A percentile compares a stretch with the other conserved stretches of the same genome.
Evolutionary conservation across 805 yeast species (phyloP).

Genomic region (Ogataea pini): DNA sequence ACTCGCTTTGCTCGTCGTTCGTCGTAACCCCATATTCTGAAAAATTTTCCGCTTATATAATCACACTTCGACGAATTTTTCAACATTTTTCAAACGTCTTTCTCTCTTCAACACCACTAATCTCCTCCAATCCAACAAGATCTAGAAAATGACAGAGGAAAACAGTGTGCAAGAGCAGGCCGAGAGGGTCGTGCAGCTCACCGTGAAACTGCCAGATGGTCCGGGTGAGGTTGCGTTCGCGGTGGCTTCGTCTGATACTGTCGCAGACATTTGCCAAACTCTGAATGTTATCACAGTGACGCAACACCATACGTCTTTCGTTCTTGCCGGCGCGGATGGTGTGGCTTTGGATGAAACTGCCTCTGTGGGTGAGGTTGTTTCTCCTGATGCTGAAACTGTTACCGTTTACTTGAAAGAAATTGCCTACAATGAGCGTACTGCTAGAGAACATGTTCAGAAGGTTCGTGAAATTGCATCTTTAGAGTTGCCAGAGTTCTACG

Average conservation of each 20-base stretch:
- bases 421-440: slow-evolving; percentile 60
- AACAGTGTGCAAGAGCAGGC: slow-evolving; percentile 11
- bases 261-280: slow-evolving; percentile 59
- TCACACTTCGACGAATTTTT: slow-evolving; percentile 1
- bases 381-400: slow-evolving; percentile 34
- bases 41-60: not conserved
- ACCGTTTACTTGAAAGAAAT: slow-evolving; percentile 49
- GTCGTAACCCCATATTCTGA: not conserved
- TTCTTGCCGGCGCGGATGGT: slow-evolving; percentile 40
- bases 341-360: slow-evolving; percentile 32
- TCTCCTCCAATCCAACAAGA: not conserved
- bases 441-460: slow-evolving; percentile 61
- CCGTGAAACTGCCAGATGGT: slow-evolving; percentile 30
- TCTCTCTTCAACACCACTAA: not conserved
- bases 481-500: slow-evolving; percentile 47
- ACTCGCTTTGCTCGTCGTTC: not conserved
- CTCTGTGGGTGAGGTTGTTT: slow-evolving; percentile 32
- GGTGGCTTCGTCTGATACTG: slow-evolving; percentile 41
- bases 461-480: slow-evolving; percentile 63
- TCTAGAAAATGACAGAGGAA: slow-evolving; percentile 17
- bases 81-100: not conserved
- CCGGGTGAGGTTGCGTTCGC: slow-evolving; percentile 30
- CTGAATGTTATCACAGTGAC: slow-evolving; percentile 58
- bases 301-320: slow-evolving; percentile 61
- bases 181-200: slow-evolving; percentile 26